These are phyloP conservation scores for Aurantiochytrium sp. DNA, from an alignment of 108 stramenopile genomes.

Conservation along the genomic window DNA sequence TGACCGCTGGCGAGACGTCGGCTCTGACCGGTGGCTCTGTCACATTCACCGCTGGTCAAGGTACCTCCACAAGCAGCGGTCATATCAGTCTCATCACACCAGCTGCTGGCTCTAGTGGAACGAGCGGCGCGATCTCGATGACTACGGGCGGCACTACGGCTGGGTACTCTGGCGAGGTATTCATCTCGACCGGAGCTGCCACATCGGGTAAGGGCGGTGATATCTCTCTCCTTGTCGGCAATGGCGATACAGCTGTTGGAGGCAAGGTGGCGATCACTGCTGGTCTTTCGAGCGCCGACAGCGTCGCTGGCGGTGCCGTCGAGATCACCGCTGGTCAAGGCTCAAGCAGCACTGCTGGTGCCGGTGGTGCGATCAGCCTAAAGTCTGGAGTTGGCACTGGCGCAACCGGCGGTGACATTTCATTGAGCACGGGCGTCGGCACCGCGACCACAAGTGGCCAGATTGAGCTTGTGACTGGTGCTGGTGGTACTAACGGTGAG, in stretches of 20 bases:
- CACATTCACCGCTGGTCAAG: background rate
- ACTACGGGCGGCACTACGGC: too few species aligned
- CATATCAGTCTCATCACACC: background rate
- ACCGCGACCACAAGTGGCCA: constrained; percentile 24
- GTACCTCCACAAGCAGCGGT: background rate
- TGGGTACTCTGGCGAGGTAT: too few species aligned
- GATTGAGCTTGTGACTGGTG: background rate
- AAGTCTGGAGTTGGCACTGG: background rate
- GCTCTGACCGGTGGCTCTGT: background rate
- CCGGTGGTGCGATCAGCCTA: background rate
- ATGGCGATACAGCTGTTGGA: too few species aligned
- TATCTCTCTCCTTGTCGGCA: too few species aligned
- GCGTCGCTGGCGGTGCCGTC: too few species aligned
- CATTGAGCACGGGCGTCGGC: background rate
- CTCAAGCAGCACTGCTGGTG: background rate
- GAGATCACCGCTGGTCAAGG: constrained; percentile 7
- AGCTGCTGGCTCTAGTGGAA: background rate
- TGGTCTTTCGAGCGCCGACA: too few species aligned
- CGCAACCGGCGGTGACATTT: background rate
- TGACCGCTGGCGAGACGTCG: constrained; percentile 28
- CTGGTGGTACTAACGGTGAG: background rate
- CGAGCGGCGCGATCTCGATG: too few species aligned
- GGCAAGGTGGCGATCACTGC: too few species aligned
- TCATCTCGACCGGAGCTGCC: too few species aligned
- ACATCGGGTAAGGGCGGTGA: too few species aligned